Base-by-base conservation (phyloP, 1,284 basidiomycete genomes). In the Heterobasidion irregulare region DNA sequence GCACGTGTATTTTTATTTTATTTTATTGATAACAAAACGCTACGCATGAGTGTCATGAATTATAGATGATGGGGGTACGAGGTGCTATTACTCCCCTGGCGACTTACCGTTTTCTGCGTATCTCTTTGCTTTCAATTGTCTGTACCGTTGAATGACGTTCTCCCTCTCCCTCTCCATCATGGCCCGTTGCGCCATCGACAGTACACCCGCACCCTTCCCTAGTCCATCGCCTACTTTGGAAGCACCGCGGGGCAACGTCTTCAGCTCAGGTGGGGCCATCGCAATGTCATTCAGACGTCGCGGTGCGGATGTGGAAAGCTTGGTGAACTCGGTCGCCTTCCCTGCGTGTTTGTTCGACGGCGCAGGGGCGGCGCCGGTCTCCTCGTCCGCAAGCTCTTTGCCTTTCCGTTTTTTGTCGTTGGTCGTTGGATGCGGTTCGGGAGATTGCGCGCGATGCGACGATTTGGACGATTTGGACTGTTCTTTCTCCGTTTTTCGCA, bases 161-260 rank as follows among this genome's bases (percentile, higher is more conserved):
- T 84, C 83, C 56, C 89, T 74, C 69, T 90, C 88, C 57, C 75
- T 72, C 62, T 86, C 86, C 79, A 92, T 81, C 82, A 85, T 81
- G 9, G 74, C 74, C 66, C 80, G 84, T 70, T 89, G 86, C 6
- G 83, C 80, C 77, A 87, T 82, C n/a, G 83, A 86, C 32, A 89
- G 58, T 9, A 86, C 75, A 2, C 75, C 77, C 8, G 26, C 26
- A 26, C 59, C 55, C 58, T 60, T 63, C 47, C 64, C 63, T 12
- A 61, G 56, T 16, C 56, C 53, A 13, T 38, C 15, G 57, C 59
- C 51, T 64, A 53, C n/a, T 16, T 62, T 54, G 58, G 63, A 64
- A 9, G 66, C 73, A 26, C 72, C 71, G 38, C 75, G 74, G 2
- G 79, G 73, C 2, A 73, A 62, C 61, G 69, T 72, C 56, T 67